phyloP scores from a whole-genome alignment of 2,329 filamentous ascomycete species.

The Trichoderma hamatum region DNA sequence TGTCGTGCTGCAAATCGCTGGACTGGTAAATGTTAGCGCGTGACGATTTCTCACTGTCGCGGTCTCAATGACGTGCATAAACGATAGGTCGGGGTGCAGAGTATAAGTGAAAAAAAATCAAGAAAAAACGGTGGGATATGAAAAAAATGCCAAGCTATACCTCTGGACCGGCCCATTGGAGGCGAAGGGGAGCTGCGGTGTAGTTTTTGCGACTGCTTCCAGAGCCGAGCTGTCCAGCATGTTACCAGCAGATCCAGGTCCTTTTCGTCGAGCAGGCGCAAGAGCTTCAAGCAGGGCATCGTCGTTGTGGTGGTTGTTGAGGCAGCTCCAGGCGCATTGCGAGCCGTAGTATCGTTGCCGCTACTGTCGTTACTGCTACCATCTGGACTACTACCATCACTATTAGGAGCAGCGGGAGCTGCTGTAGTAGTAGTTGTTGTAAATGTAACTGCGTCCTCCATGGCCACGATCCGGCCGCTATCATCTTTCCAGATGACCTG shows the following conservation, averaged over 20 bases:
- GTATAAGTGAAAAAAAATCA: background rate
- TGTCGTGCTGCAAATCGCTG: constrained; percentile 24
- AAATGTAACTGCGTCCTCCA: constrained; percentile 3
- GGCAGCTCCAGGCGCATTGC: background rate
- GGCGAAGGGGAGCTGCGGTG: background rate
- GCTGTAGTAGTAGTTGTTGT: background rate
- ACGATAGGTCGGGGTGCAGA: background rate
- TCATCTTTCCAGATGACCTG: constrained; percentile 23
- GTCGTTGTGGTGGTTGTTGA: background rate
- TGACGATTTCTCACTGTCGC: background rate
- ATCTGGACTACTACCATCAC: too few species aligned
- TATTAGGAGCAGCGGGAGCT: too few species aligned
- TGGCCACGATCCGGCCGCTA: constrained; percentile 22
- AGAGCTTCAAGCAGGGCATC: constrained; percentile 16
- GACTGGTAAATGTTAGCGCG: constrained; percentile 22
- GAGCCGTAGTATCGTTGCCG: background rate
- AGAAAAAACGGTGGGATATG: background rate
- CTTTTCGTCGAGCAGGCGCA: constrained; percentile 20
- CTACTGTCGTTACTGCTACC: background rate
- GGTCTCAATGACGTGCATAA: constrained; percentile 21
- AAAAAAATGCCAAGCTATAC: constrained; percentile 7
- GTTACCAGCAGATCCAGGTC: constrained; percentile 23
- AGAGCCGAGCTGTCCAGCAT: constrained; percentile 19
- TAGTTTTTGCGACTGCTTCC: constrained; percentile 19
- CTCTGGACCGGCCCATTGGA: constrained; percentile 9